These are phyloP conservation scores for Plasmodium fragile DNA, from an alignment of 169 alveolate genomes.

Conservation along the genomic window DNA sequence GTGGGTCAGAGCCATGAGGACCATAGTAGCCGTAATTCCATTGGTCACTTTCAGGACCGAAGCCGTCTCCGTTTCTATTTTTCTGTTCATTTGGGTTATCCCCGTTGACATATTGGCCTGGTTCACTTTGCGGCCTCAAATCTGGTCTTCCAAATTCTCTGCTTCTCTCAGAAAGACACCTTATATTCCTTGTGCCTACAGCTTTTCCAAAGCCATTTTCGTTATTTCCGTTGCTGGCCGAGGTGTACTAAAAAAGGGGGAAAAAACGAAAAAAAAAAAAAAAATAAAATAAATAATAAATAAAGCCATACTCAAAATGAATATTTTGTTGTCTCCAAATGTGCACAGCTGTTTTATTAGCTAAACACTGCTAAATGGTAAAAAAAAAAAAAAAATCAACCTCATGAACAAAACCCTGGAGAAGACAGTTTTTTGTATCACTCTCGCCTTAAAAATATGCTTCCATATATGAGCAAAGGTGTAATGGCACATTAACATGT, in stretches of 20 bases:
- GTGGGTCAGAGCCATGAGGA: background rate
- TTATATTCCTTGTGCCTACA: background rate
- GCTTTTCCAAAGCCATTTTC: constrained; percentile 5
- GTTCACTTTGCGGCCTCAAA: background rate
- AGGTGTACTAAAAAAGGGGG: background rate
- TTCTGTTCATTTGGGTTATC: background rate
- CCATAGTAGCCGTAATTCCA: background rate
- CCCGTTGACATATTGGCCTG: background rate
- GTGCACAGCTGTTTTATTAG: background rate
- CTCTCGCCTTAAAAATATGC: background rate
- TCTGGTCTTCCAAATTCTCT: background rate
- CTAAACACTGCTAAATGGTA: background rate
- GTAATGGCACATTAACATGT: background rate
- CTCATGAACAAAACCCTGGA: background rate
- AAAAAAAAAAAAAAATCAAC: background rate
- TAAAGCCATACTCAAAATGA: background rate
- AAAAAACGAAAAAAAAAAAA: background rate
- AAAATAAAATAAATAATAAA: background rate
- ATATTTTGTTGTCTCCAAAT: background rate
- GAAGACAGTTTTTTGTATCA: background rate
- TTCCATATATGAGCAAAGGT: background rate
- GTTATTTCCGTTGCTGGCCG: background rate
- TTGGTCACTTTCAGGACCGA: background rate
- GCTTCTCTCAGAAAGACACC: background rate
- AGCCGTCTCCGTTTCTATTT: background rate